Base-by-base conservation (phyloP, 2,329 filamentous ascomycete genomes). In the Chaetomium strumarium region DNA sequence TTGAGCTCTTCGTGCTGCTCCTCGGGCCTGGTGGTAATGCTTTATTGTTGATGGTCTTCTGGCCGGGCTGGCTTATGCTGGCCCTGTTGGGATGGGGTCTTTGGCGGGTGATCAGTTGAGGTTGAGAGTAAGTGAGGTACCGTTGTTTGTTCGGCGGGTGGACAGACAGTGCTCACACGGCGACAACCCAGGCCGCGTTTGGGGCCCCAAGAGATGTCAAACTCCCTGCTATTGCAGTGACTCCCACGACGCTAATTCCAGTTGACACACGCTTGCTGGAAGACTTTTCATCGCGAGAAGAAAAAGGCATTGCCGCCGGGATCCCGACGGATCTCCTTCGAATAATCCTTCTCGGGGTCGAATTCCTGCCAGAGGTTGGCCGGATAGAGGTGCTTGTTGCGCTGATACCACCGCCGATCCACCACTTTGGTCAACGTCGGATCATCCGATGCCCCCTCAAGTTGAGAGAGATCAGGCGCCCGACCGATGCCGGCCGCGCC, bases 301-400 rank as follows among this genome's bases (percentile, higher is more conserved):
- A 99, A 99, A 69, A 96, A 96, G 0, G 88, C 83, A 70, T 99
- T 99, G 12, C 93, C 93, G 51, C 90, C 85, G 12, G 80, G 80
- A 71, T 99, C 93, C 64, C 90, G 87, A 62, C 88, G 81, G 37
- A 91, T 80, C 60, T 88, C 83, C 58, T 76, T 79, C 64, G 82
- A 79, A 72, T 95, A 95, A 63, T 96, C 88, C 69, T 87, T 88
- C 56, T 89, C 88, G 0, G 90, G 86, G 60, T 96, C 91, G 67
- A 95, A 99, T 58, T 95, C 88, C 62, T 91, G 89, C 93, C 93
- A 99, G 43, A 92, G 80, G 66, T 89, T 97, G 17, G 92, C 92
- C 0, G 93, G 93, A 67, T 92, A 99, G 53, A 99, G 97, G 69
- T 99, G 93, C 71, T 97, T 99, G 68, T 97, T 96, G 64, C 85